Conservation (phyloP, 768 basidiomycete genomes). For the Hebeloma cylindrosporum region DNA sequence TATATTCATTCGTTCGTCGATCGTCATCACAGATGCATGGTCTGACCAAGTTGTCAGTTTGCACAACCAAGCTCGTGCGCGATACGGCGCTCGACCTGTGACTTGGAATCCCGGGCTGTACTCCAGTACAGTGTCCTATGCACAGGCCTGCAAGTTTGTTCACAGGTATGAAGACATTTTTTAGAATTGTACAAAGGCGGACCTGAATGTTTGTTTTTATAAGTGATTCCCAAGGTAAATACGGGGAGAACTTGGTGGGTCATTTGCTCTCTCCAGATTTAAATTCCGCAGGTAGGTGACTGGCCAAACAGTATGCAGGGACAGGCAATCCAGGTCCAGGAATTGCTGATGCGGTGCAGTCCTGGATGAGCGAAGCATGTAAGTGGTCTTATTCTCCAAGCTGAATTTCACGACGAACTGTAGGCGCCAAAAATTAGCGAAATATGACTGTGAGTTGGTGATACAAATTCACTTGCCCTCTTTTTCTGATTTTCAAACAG, state of each 20-base stretch:
- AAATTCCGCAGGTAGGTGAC: not conserved
- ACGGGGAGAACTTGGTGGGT: constrained; percentile 27
- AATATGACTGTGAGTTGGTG: constrained; percentile 20
- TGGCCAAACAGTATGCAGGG: constrained; percentile 21
- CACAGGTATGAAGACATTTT: constrained; percentile 26
- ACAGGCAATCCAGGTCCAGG: constrained; percentile 11
- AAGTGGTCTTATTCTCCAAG: not conserved
- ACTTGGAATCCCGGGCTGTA: constrained; percentile 22
- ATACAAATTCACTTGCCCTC: not conserved
- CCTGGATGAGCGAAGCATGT: constrained; percentile 28
- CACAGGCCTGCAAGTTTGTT: constrained; percentile 23
- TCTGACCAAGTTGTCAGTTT: constrained; percentile 14
- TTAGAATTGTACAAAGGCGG: too few species aligned
- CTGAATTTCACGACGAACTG: not conserved
- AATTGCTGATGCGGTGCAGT: constrained; percentile 14
- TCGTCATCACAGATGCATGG: constrained; percentile 20
- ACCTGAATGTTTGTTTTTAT: too few species aligned
- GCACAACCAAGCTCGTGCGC: constrained; percentile 21
- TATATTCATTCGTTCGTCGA: too few species aligned
- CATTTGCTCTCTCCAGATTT: not conserved
- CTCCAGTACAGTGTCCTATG: constrained; percentile 17
- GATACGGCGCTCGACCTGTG: constrained; percentile 22
- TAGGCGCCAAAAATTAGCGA: constrained; percentile 12
- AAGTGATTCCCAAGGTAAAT: constrained; percentile 13
- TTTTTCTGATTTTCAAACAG: constrained; percentile 5